Evolutionary conservation across 768 basidiomycete genomes (phyloP).

Genomic region (Macrolepiota dolichaula): DNA sequence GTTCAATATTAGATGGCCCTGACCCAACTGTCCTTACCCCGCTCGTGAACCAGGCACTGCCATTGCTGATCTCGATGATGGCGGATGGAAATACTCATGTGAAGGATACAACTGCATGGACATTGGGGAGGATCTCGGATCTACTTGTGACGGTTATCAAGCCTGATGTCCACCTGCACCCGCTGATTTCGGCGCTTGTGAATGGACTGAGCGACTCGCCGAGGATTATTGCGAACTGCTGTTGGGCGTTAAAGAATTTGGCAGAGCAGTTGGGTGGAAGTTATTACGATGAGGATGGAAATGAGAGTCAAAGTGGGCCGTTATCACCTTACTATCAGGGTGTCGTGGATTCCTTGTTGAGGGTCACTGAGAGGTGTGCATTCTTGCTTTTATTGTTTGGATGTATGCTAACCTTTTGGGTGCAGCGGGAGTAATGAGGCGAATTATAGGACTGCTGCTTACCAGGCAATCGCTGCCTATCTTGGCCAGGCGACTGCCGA

Average conservation of each 20-base stretch:
- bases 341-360: constrained; percentile 78
- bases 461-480: constrained; percentile 91
- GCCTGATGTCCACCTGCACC: constrained; percentile 82
- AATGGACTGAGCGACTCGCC: constrained; percentile 76
- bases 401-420: constrained; percentile 13
- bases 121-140: constrained; percentile 93
- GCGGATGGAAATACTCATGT: constrained; percentile 79
- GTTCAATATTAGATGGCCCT: constrained; percentile 95
- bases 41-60: constrained; percentile 90
- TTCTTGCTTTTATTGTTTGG: not conserved
- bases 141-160: constrained; percentile 82
- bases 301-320: constrained; percentile 52
- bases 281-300: constrained; percentile 63
- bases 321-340: constrained; percentile 89
- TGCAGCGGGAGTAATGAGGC: constrained; percentile 77
- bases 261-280: constrained; percentile 80
- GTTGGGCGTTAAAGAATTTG: constrained; percentile 95
- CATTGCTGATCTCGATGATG: constrained; percentile 96
- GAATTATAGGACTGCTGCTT: constrained; percentile 92
- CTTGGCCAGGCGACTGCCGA: constrained; percentile 79
- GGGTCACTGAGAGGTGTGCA: constrained; percentile 82
- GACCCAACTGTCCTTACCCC: constrained; percentile 85
- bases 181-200: constrained; percentile 81
- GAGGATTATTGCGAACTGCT: constrained; percentile 88
- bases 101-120: constrained; percentile 98